phyloP scores from a whole-genome alignment of 805 yeast species.

The Yarrowia porcina region DNA sequence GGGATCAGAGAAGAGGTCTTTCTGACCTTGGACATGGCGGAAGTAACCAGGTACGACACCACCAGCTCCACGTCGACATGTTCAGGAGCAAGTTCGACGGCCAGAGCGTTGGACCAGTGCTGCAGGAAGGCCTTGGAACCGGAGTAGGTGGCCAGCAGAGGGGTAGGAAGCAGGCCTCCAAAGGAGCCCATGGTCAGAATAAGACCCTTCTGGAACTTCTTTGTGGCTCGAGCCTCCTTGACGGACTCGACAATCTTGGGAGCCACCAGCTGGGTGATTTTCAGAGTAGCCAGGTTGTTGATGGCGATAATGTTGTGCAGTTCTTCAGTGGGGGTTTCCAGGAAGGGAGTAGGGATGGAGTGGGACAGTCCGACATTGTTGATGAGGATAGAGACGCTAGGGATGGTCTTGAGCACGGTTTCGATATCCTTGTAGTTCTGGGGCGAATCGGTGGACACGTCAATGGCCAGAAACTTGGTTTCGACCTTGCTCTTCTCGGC shows the following conservation, averaged over 20 bases:
- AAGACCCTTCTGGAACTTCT: constrained; percentile 49
- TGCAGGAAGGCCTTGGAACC: constrained; percentile 96
- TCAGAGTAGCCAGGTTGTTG: constrained; percentile 79
- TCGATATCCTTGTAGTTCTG: constrained; percentile 55
- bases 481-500: constrained; percentile 56
- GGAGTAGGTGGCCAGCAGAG: constrained; percentile 86
- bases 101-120: constrained; percentile 84
- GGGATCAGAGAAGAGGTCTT: constrained; percentile 75
- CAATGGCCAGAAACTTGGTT: constrained; percentile 70
- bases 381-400: constrained; percentile 67
- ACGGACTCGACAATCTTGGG: constrained; percentile 65
- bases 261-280: constrained; percentile 73
- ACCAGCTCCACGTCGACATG: constrained; percentile 84
- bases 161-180: constrained; percentile 91
- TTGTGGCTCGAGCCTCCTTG: constrained; percentile 37
- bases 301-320: constrained; percentile 76
- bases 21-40: constrained; percentile 92
- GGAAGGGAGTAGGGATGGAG: constrained; percentile 89
- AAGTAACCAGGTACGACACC: constrained; percentile 84
- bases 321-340: constrained; percentile 73
- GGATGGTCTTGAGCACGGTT: constrained; percentile 46
- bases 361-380: constrained; percentile 96
- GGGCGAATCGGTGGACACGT: constrained; percentile 62
- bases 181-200: constrained; percentile 95
- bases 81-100: constrained; percentile 70